Evolutionary conservation across 345 rosid species (phyloP), one percentile per base, ranked within the genome.

Genomic region (Ceriops tagal): DNA sequence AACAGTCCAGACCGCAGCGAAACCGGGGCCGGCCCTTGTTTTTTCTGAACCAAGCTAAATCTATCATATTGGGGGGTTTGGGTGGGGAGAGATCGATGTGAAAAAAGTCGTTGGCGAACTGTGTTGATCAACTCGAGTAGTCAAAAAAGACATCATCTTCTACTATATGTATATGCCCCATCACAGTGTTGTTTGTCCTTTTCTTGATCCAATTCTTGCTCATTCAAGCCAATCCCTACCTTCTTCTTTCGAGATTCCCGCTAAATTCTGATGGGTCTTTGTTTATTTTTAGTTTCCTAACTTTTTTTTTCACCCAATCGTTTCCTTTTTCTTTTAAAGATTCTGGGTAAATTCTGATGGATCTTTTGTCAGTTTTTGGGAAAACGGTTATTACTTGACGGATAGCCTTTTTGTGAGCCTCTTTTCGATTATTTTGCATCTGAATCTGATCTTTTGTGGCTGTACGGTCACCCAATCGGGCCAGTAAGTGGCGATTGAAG

Each of bases 291-390:
- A 28, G 39, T 6, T 43, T 43, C 49, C 49, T 3, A 13, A 3
- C 4, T 11, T 3, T 43, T 34, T 7, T 0, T 0, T 3, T 43
- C 19, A 11, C 5, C 49, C 49, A 3, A 43, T 15, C 49, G 10
- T 18, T 15, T 13, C 18, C 49, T 13, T 62, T 62, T 37, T 1
- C 5, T 22, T 16, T 26, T 4, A 13, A 3, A 39, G 22, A 43
- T 57, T 55, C 35, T 7, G 8, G 18, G 28, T 11, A 27, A n/a
- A 6, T 35, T 64, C n/a, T 46, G 6, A 39, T 64, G 58, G 68
- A 62, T 71, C 55, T 70, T 70, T 62, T 37, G 39, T 27, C 62
- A 49, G 30, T 53, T 62, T 62, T 35, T 35, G 34, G 49, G 34
- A 34, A 61, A 9, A 18, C 49, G 49, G 16, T 43, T 15, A 3